A percentile compares a stretch with the other conserved stretches of the same genome.
Evolutionary conservation across 2,329 filamentous ascomycete species (phyloP).

Genomic region (Phialocephala sp.): DNA sequence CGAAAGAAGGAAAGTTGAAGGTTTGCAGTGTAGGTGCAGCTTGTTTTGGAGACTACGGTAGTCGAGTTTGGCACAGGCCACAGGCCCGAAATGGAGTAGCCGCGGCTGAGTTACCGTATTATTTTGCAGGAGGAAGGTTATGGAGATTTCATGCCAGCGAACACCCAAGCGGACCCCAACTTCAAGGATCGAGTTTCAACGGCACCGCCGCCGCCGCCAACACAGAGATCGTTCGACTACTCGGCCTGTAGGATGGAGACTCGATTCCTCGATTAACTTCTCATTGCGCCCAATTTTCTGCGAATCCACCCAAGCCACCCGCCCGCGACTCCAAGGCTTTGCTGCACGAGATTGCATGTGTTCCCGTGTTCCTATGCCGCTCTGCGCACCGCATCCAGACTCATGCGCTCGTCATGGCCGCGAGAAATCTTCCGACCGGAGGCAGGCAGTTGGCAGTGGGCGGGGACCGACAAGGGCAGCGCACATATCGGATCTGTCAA

Average conservation of each 20-base stretch:
- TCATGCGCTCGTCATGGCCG: background rate
- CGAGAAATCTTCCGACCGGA: constrained; percentile 14
- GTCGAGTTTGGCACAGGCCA: background rate
- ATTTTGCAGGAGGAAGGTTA: background rate
- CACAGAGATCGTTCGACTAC: background rate
- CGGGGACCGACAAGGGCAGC: constrained; percentile 6
- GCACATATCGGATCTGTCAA: constrained; percentile 1
- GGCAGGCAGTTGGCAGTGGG: background rate
- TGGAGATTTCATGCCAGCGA: background rate
- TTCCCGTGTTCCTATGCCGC: background rate
- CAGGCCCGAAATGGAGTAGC: background rate
- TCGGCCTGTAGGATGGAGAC: background rate
- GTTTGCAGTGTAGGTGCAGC: background rate
- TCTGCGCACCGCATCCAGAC: constrained; percentile 1
- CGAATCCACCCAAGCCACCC: background rate
- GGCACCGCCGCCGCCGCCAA: too few species aligned
- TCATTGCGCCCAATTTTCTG: background rate
- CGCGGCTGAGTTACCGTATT: constrained; percentile 3
- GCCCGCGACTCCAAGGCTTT: background rate
- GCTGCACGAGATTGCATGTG: constrained; percentile 6
- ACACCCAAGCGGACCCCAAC: background rate
- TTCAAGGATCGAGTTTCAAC: too few species aligned
- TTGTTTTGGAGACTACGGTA: constrained; percentile 12
- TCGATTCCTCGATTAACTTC: background rate
- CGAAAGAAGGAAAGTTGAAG: background rate